phyloP scores from a whole-genome alignment of 108 stramenopile genomes.

The Skeletonema marinoi region DNA sequence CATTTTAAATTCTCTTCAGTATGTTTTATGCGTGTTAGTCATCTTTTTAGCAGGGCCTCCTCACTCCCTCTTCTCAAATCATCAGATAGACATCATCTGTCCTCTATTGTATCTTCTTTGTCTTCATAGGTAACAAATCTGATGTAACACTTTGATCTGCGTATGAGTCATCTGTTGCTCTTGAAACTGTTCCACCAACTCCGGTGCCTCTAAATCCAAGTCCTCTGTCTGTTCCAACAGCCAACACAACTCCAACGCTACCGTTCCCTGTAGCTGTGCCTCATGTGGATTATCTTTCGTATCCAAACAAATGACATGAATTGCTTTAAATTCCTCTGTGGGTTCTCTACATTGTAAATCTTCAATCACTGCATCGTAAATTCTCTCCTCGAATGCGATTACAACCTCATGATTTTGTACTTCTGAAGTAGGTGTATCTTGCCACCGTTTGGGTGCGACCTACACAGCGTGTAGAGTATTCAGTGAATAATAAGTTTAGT shows the following conservation, averaged over 20 bases:
- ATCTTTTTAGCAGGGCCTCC: too few relatives aligned
- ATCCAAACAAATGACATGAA: conserved; percentile 91
- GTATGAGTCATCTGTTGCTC: conserved; percentile 83
- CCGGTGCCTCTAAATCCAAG: conserved; percentile 73
- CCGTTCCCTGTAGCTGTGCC: conserved; percentile 78
- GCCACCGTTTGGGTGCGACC: conserved; percentile 88
- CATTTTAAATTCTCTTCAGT: too few relatives aligned
- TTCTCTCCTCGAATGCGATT: conserved; percentile 91
- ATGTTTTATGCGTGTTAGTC: too few relatives aligned
- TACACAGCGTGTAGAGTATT: not conserved
- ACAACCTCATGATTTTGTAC: conserved; percentile 83
- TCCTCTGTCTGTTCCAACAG: conserved; percentile 74
- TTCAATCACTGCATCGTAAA: conserved; percentile 91
- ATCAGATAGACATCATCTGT: not conserved
- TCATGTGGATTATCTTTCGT: conserved; percentile 95
- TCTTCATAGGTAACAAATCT: conserved; percentile 82
- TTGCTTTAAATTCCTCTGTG: conserved; percentile 85
- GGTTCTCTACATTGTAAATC: conserved; percentile 91
- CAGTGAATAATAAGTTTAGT: not conserved
- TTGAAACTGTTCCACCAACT: conserved; percentile 83
- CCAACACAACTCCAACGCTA: conserved; percentile 87
- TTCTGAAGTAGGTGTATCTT: conserved; percentile 69
- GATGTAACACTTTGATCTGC: conserved; percentile 86
- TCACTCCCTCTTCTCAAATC: too few relatives aligned
- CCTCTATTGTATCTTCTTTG: not conserved